Evolutionary conservation across 495 filamentous ascomycete genomes (phyloP).

Genomic region (Penicillium fimorum): DNA sequence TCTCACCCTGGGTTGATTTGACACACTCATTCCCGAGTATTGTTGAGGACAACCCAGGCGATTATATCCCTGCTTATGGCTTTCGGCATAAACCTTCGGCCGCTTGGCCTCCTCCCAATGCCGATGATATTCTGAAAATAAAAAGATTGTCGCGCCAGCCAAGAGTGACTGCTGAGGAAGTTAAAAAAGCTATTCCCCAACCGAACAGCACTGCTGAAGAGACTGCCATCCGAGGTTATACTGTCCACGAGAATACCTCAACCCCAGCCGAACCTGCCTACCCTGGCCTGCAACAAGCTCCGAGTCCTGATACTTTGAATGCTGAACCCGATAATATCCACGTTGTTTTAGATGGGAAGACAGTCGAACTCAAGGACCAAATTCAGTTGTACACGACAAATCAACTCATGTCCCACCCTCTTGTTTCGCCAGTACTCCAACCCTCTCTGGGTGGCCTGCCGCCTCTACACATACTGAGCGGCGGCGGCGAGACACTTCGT

Average conservation of each 20-base stretch:
- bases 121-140: constrained; percentile 59
- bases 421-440: constrained; percentile 86
- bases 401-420: constrained; percentile 76
- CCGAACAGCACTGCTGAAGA: constrained; percentile 28
- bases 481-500: constrained; percentile 82
- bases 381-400: constrained; percentile 96
- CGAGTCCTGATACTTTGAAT: constrained; percentile 25
- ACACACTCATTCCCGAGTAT: constrained; percentile 94
- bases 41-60: constrained; percentile 63
- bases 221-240: constrained; percentile 43
- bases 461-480: constrained; percentile 79
- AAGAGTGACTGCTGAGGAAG: constrained; percentile 30
- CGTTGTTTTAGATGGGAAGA: constrained; percentile 67
- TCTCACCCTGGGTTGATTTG: constrained; percentile 91
- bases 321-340: constrained; percentile 45
- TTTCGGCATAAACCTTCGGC: constrained; percentile 81
- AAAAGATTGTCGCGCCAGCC: constrained; percentile 37
- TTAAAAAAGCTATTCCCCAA: constrained; percentile 14
- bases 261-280: constrained; percentile 28
- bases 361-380: constrained; percentile 79
- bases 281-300: constrained; percentile 34
- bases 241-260: constrained; percentile 30
- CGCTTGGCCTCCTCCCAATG: constrained; percentile 88
- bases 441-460: constrained; percentile 85
- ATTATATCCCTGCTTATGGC: constrained; percentile 84